phyloP scores from a whole-genome alignment of 2,329 filamentous ascomycete species.

The Alternaria postmessia region DNA sequence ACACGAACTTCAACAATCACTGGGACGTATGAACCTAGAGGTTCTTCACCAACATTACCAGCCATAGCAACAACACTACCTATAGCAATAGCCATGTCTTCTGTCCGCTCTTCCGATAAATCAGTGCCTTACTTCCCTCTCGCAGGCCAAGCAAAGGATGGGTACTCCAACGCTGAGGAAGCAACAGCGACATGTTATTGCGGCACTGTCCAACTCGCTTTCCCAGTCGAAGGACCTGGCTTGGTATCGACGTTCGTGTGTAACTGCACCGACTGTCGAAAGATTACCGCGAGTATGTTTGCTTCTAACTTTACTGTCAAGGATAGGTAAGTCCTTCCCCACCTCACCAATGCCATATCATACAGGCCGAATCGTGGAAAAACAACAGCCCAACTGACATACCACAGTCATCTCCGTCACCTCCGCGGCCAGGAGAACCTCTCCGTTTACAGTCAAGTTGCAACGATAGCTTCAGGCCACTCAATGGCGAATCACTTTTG shows the following conservation, averaged over 20 bases:
- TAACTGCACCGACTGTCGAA: conserved; percentile 69
- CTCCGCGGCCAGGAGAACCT: conserved; percentile 62
- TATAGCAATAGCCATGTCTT: conserved; percentile 1
- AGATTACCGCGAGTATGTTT: conserved; percentile 68
- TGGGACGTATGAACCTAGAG: neutral
- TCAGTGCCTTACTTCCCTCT: conserved; percentile 27
- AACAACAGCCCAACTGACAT: neutral
- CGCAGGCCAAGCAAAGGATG: conserved; percentile 26
- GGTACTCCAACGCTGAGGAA: conserved; percentile 29
- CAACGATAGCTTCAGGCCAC: conserved; percentile 12
- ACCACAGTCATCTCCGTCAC: conserved; percentile 51
- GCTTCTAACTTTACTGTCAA: conserved; percentile 63
- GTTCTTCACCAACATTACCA: neutral
- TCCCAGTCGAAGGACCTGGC: conserved; percentile 56
- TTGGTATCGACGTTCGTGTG: conserved; percentile 64
- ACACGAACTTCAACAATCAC: neutral
- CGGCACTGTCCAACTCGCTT: conserved; percentile 37
- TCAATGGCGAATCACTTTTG: conserved; percentile 71
- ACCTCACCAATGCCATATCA: too few species aligned
- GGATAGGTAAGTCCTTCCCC: conserved; percentile 45
- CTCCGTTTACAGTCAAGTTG: conserved; percentile 53
- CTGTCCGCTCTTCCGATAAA: conserved; percentile 12
- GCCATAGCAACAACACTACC: neutral
- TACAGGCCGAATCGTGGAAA: too few species aligned
- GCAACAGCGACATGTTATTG: conserved; percentile 45